phyloP scores from a whole-genome alignment of 108 stramenopile genomes.

The Schizochytrium sp. region DNA sequence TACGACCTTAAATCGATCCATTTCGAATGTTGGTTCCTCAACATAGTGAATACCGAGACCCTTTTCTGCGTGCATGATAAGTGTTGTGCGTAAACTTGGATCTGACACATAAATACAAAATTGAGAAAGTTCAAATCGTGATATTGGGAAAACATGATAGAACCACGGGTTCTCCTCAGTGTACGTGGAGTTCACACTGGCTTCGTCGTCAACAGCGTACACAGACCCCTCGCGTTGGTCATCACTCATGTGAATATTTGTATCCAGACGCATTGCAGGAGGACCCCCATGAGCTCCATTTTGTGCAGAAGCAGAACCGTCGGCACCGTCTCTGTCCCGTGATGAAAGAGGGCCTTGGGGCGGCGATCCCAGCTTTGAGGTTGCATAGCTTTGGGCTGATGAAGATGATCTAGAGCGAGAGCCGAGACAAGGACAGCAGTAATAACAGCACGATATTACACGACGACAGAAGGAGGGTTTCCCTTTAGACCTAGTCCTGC shows the following conservation, averaged over 20 bases:
- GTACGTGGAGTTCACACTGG: background rate
- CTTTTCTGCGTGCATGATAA: conserved; percentile 41
- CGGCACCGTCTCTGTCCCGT: too few species aligned
- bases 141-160: conserved; percentile 38
- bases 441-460: too few species aligned
- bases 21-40: background rate
- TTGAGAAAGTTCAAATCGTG: conserved; percentile 31
- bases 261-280: too few species aligned
- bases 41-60: background rate
- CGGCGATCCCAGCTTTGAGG: too few species aligned
- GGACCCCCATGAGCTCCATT: too few species aligned
- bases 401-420: too few species aligned
- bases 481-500: background rate
- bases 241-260: background rate
- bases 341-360: too few species aligned
- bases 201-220: background rate
- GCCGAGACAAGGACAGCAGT: too few species aligned
- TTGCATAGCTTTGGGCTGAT: too few species aligned
- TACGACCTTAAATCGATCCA: background rate
- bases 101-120: conserved; percentile 47
- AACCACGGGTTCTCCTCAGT: conserved; percentile 34
- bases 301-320: too few species aligned
- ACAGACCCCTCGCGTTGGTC: background rate
- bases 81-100: background rate
- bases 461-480: too few species aligned